Evolutionary conservation across 495 filamentous ascomycete species (phyloP).

Genomic region (Penicillium alfredii): DNA sequence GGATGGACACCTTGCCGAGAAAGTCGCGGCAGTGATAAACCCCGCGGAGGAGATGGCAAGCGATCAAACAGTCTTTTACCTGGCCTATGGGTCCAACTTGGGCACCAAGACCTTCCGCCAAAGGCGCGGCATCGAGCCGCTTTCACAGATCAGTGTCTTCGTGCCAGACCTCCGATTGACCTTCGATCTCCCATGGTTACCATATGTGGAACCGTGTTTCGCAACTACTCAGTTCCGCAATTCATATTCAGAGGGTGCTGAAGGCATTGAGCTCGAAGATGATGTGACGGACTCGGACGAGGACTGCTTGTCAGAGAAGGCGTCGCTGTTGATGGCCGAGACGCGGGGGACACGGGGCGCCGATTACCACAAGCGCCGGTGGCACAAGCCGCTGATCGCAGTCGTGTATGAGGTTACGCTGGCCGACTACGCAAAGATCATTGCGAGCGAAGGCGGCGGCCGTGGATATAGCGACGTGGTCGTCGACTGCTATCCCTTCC

Average conservation of each 20-base stretch:
- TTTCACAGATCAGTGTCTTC: constrained; percentile 71
- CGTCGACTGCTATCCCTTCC: constrained; percentile 66
- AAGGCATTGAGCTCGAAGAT: constrained; percentile 10
- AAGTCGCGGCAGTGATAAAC: constrained; percentile 9
- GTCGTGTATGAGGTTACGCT: constrained; percentile 90
- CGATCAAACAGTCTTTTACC: constrained; percentile 78
- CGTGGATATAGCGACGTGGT: constrained; percentile 74
- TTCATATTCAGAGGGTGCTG: constrained; percentile 15
- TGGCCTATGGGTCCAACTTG: constrained; percentile 94
- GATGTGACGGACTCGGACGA: constrained; percentile 3
- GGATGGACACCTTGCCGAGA: constrained; percentile 23
- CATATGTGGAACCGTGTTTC: constrained; percentile 89
- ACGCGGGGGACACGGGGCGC: constrained; percentile 6
- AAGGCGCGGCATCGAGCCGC: constrained; percentile 66
- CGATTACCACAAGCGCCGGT: constrained; percentile 46
- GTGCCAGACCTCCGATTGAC: constrained; percentile 70
- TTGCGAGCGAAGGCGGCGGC: constrained; percentile 86
- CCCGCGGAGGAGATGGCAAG: constrained; percentile 7
- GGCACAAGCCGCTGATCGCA: constrained; percentile 78
- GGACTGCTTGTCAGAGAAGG: constrained; percentile 27
- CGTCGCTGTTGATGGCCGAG: constrained; percentile 19
- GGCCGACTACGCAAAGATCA: constrained; percentile 75
- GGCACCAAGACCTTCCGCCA: constrained; percentile 68
- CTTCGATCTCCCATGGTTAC: constrained; percentile 80
- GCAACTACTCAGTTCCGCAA: constrained; percentile 66